A percentile compares a stretch with the other conserved stretches of the same genome.
phyloP scores from a whole-genome alignment of 345 rosid genomes.

The Euphorbia lathyris region DNA sequence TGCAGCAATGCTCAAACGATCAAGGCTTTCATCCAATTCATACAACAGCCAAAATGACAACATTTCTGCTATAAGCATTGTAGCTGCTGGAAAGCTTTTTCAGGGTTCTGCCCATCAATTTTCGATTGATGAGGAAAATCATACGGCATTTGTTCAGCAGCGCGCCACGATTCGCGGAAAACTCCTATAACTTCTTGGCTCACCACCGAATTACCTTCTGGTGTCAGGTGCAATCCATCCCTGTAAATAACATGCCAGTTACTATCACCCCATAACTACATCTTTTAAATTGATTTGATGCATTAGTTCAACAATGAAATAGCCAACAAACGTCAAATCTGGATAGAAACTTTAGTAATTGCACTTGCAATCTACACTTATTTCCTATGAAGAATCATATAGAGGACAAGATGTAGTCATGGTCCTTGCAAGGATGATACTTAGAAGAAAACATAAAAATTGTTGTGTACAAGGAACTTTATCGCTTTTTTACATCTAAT shows the following conservation, averaged over 20 bases:
- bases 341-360: too few species aligned
- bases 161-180: slow-evolving; percentile 64
- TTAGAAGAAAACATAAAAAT: too few species aligned
- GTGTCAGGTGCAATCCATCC: slow-evolving; percentile 82
- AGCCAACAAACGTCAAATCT: not conserved
- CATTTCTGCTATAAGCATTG: slow-evolving; percentile 28
- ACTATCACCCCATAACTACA: not conserved
- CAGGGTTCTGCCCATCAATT: slow-evolving; percentile 63
- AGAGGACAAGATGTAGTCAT: not conserved
- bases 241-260: slow-evolving; percentile 39
- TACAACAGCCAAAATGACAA: not conserved
- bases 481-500: not conserved
- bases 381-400: not conserved
- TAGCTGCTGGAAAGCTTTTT: slow-evolving; percentile 57
- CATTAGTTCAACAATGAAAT: too few species aligned
- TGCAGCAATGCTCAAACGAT: not conserved
- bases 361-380: too few species aligned
- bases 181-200: slow-evolving; percentile 50
- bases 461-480: not conserved
- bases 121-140: slow-evolving; percentile 77
- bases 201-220: slow-evolving; percentile 72
- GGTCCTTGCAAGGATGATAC: not conserved
- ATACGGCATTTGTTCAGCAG: slow-evolving; percentile 66
- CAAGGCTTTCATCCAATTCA: not conserved
- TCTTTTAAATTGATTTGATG: not conserved